These are phyloP conservation scores for Mortierella sp. DNA, from an alignment of 371 early-diverging fungal genomes.

Conservation along the genomic window DNA sequence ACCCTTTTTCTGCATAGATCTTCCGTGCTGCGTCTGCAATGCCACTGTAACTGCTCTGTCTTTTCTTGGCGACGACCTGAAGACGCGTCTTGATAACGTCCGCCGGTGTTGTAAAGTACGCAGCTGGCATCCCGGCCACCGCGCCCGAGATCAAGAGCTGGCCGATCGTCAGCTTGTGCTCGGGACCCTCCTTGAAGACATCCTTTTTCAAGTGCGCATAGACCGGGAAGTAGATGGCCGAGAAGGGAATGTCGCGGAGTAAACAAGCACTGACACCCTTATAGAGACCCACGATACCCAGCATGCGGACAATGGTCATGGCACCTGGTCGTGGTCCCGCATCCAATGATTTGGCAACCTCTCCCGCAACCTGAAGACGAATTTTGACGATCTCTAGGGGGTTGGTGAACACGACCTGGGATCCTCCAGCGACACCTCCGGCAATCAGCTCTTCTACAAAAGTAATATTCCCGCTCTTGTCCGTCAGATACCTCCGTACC, in stretches of 20 bases:
- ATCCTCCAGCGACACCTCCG: conserved; percentile 93
- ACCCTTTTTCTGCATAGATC: conserved; percentile 94
- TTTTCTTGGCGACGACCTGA: conserved; percentile 96
- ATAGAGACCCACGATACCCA: conserved; percentile 96
- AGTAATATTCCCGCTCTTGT: conserved; percentile 80
- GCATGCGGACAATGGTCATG: conserved; percentile 87
- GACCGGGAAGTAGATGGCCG: conserved; percentile 97
- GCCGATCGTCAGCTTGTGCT: conserved; percentile 78
- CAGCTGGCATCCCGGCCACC: conserved; percentile 99
- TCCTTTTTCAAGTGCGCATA: conserved; percentile 93
- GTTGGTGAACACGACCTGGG: conserved; percentile 89
- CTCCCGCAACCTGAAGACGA: conserved; percentile 94
- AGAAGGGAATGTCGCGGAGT: conserved; percentile 97
- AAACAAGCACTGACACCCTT: conserved; percentile 96
- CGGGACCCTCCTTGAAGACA: conserved; percentile 84
- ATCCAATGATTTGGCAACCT: conserved; percentile 72
- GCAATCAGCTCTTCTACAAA: conserved; percentile 83
- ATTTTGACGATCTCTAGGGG: conserved; percentile 99
- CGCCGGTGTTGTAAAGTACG: conserved; percentile 97
- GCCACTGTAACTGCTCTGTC: conserved; percentile 91
- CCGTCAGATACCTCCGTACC: conserved; percentile 77
- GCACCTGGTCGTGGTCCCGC: conserved; percentile 81
- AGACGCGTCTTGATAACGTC: conserved; percentile 99
- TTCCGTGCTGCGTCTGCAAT: conserved; percentile 90
- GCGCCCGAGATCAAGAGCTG: conserved; percentile 95